Conservation (phyloP, 1,284 basidiomycete genomes). For the Neolentinus lepideus region DNA sequence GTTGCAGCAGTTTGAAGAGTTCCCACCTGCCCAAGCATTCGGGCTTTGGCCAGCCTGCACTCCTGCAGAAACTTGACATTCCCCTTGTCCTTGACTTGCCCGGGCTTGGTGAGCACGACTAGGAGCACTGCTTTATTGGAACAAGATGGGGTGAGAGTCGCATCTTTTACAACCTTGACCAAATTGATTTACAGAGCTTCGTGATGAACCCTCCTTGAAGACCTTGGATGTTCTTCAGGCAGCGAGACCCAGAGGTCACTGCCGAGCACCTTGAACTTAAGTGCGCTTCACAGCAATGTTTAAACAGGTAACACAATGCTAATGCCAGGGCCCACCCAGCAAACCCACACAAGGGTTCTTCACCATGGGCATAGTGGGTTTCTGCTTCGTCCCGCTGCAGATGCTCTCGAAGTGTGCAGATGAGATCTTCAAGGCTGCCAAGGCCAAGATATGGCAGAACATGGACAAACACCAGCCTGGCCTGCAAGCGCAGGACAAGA, state of each 20-base stretch:
- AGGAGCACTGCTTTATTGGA: slow-evolving; percentile 32
- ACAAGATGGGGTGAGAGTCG: slow-evolving; percentile 18
- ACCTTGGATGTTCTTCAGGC: slow-evolving; percentile 26
- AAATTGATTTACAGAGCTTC: slow-evolving; percentile 14
- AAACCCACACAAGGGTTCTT: slow-evolving; percentile 19
- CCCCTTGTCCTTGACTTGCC: slow-evolving; percentile 31
- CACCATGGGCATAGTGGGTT: slow-evolving; percentile 10
- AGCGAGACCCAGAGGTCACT: slow-evolving; percentile 17
- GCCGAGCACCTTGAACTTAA: slow-evolving; percentile 23
- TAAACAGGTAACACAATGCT: not conserved
- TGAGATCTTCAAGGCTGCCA: slow-evolving; percentile 18
- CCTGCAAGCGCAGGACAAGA: slow-evolving; percentile 26
- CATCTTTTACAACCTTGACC: not conserved
- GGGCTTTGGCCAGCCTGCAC: slow-evolving; percentile 35
- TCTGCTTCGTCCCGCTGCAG: slow-evolving; percentile 18
- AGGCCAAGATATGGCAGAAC: slow-evolving; percentile 18
- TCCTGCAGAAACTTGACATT: slow-evolving; percentile 33
- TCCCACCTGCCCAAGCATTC: slow-evolving; percentile 43
- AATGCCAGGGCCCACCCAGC: slow-evolving; percentile 11
- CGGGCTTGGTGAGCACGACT: slow-evolving; percentile 43
- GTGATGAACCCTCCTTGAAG: slow-evolving; percentile 19
- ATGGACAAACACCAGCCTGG: slow-evolving; percentile 19
- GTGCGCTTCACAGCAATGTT: slow-evolving; percentile 14
- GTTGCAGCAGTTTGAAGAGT: slow-evolving; percentile 27
- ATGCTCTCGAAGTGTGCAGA: slow-evolving; percentile 15